Evolutionary conservation across 192 early-diverging fungal genomes (phyloP).

Genomic region (Geosiphon pyriformis): DNA sequence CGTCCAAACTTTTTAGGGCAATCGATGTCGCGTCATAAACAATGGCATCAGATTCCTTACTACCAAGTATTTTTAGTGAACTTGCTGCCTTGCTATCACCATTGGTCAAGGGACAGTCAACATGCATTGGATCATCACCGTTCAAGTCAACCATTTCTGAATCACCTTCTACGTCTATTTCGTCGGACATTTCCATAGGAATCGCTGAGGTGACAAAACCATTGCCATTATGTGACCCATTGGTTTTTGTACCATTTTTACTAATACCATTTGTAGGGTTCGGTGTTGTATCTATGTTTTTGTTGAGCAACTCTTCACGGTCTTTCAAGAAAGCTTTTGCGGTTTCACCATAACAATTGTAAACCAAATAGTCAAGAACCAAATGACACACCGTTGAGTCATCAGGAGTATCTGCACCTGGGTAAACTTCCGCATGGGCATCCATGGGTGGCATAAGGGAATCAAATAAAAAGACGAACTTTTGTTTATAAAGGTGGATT

Average conservation of each 20-base stretch:
- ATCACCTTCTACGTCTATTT: conserved; percentile 9
- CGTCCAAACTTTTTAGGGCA: conserved; percentile 28
- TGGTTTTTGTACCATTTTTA: conserved; percentile 15
- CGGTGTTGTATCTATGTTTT: conserved; percentile 27
- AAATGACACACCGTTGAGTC: conserved; percentile 41
- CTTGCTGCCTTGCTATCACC: background rate
- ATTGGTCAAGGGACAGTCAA: conserved; percentile 18
- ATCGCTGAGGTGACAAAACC: conserved; percentile 2
- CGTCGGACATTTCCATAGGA: conserved; percentile 1
- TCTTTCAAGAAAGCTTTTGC: conserved; percentile 54
- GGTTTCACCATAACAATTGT: conserved; percentile 64
- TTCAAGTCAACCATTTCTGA: conserved; percentile 18
- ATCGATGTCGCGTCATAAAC: conserved; percentile 2
- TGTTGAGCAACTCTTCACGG: no score
- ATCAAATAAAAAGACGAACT: no score
- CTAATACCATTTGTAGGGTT: conserved; percentile 17
- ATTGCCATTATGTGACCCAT: conserved; percentile 1
- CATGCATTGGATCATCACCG: conserved; percentile 27
- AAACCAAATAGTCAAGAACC: conserved; percentile 60
- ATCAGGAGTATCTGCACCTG: conserved; percentile 19
- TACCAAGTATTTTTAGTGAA: conserved; percentile 1
- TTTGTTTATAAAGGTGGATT: no score
- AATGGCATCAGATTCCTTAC: background rate
- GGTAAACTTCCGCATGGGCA: conserved; percentile 3
- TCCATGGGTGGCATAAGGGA: no score